Evolutionary conservation across 352 stramenopile genomes (phyloP), one percentile per base, ranked within the genome.

Genomic region (Globisporangium sylvaticum): DNA sequence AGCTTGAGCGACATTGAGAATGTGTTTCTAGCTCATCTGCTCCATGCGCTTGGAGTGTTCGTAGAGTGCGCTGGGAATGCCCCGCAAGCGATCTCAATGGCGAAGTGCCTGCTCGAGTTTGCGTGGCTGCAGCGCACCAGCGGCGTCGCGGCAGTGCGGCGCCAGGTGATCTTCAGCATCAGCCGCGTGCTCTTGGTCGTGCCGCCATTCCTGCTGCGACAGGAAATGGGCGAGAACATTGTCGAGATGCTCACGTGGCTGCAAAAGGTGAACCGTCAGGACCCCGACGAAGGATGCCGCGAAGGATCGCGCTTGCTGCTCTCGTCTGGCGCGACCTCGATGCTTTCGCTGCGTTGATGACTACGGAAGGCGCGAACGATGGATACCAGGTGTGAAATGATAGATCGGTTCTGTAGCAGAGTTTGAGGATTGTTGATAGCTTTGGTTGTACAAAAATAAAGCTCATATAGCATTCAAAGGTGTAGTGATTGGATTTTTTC

Each of bases 161-260:
- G 85, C 3, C 85, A 94, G 60, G 85, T 94, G 32, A 56, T 92
- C 22, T 94, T 87, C 44, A 76, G 74, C 58, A 62, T 91, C n/a
- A 92, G 85, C 65, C 85, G 83, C 56, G 80, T 91, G 58, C 60
- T 94, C 48, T 64, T 94, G 1, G 80, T 90, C 3, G 77, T 82
- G 22, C 76, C 85, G 18, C 75, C 85, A 20, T 76, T 78, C 25
- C 50, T 94, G 20, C 48, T 92, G 59, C 70, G 72, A 0, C 83
- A 88, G 52, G 83, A 93, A 37, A 68, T 83, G 31, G 79, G 80
- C 1, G 71, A 87, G 1, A 66, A 71, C 24, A 55, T 91, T 8
- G 60, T 73, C 8, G 66, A 88, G 20, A 69, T 92, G 24, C 69
- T 75, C 14, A 70, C 70, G 0, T 94, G 85, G 85, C 72, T 94